Evolutionary conservation across 2,329 filamentous ascomycete genomes (phyloP), one percentile per base, ranked within the genome.

Genomic region (Cordyceps militaris): DNA sequence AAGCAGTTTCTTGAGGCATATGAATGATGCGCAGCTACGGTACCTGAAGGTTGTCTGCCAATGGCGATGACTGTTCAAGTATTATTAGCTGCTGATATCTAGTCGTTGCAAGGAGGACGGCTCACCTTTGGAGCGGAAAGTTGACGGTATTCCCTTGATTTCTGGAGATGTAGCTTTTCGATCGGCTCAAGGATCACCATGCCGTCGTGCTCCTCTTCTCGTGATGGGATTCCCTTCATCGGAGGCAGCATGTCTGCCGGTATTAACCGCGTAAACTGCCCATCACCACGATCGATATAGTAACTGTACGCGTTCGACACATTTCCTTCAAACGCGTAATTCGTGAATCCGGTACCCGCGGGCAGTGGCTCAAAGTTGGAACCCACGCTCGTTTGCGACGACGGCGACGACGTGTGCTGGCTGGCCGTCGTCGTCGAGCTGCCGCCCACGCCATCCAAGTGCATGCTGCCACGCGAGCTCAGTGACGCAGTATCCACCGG

Each of bases 171-270:
- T 30, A 70, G 48, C 7, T 67, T 72, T 34, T 66, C 65, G 16
- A 78, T 73, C 9, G 70, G 62, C 0, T 77, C 76, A 21, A 83
- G 65, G 6, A 81, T 71, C 5, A 79, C 66, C 75, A 83, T 76
- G 13, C 76, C 76, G 7, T 63, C 62, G 23, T 67, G 66, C 36
- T 66, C 68, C 10, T 64, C 58, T 65, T 81, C 73, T 1, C 70
- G 56, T 1, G 72, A 63, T 1, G 77, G 75, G 4, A 84, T 69
- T 46, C 76, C 74, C 6, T 68, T 63, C 34, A 78, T 64, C 3
- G 70, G 65, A 0, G 76, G 77, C 11, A 85, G 67, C 69, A 75
- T 71, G 60, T 85, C 82, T 0, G 78, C 81, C 0, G 80, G 80
- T 14, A 85, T 71, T 0, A 85, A 74, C 3, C 77, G 73, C 5